These are phyloP conservation scores for Rhododendron williamsianum DNA, from an alignment of 148 eudicot genomes.

Conservation along the genomic window DNA sequence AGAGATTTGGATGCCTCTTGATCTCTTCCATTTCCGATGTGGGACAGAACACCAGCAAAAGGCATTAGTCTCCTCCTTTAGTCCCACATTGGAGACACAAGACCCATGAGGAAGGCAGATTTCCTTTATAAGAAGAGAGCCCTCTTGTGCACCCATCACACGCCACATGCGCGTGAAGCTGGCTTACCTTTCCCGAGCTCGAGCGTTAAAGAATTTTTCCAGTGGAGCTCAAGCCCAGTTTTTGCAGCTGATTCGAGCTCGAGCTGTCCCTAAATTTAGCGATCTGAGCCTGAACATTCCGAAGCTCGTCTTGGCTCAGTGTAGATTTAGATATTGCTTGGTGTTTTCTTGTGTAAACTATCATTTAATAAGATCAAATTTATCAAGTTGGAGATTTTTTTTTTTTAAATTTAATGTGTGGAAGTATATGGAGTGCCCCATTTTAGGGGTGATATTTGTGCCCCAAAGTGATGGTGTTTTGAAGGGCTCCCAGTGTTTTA, in stretches of 20 bases:
- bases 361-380: too few relatives aligned
- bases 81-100: neutral
- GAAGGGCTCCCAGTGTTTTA: too few relatives aligned
- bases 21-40: too few relatives aligned
- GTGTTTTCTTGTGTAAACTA: neutral
- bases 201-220: neutral
- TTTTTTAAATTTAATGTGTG: too few relatives aligned
- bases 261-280: neutral
- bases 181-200: neutral
- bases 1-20: too few relatives aligned
- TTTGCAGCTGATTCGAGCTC: neutral
- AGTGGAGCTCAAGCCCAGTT: neutral
- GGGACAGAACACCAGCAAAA: neutral
- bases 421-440: too few relatives aligned
- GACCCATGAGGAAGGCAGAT: neutral
- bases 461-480: too few relatives aligned
- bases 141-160: neutral
- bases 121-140: neutral
- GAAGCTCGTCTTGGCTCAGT: neutral
- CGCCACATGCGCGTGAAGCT: neutral
- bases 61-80: neutral
- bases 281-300: neutral
- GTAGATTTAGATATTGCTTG: neutral
- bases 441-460: too few relatives aligned
- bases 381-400: too few relatives aligned